A percentile compares a stretch with the other conserved stretches of the same genome.
phyloP scores from a whole-genome alignment of 306 rosid genomes.

The Senna tora region DNA sequence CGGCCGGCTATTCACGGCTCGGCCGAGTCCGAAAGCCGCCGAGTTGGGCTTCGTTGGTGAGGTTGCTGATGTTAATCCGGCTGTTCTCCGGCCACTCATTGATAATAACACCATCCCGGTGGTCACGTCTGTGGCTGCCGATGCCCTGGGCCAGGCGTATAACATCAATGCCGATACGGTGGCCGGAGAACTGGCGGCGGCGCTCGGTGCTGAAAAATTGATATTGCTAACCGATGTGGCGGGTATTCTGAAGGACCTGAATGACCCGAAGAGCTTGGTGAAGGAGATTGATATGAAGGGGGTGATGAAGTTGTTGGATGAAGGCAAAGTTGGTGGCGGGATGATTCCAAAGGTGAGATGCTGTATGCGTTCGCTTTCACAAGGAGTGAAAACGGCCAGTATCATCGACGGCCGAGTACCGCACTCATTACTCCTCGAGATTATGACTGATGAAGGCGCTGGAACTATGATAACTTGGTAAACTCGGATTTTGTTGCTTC shows the following conservation, averaged over 20 bases:
- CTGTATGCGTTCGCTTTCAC: constrained; percentile 77
- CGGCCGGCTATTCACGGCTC: constrained; percentile 76
- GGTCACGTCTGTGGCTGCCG: constrained; percentile 86
- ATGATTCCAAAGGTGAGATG: constrained; percentile 96
- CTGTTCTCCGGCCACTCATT: constrained; percentile 62
- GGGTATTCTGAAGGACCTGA: constrained; percentile 67
- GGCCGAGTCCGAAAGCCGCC: constrained; percentile 71
- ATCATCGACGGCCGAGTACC: constrained; percentile 83
- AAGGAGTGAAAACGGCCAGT: constrained; percentile 85
- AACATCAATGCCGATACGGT: constrained; percentile 92
- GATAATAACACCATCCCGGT: constrained; percentile 77
- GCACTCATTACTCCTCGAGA: constrained; percentile 80
- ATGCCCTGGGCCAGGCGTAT: constrained; percentile 74
- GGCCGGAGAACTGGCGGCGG: constrained; percentile 89
- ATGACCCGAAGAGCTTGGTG: constrained; percentile 68
- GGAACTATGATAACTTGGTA: constrained; percentile 90
- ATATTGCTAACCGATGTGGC: constrained; percentile 89
- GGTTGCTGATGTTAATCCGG: constrained; percentile 67
- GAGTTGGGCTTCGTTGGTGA: constrained; percentile 85
- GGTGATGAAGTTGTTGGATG: constrained; percentile 72
- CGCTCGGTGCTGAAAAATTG: constrained; percentile 89
- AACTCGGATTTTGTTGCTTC: background rate
- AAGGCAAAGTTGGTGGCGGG: constrained; percentile 78
- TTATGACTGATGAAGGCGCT: constrained; percentile 92
- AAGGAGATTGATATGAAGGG: constrained; percentile 74